Conservation (phyloP, 345 rosid genomes). For the Iberis pinnata region DNA sequence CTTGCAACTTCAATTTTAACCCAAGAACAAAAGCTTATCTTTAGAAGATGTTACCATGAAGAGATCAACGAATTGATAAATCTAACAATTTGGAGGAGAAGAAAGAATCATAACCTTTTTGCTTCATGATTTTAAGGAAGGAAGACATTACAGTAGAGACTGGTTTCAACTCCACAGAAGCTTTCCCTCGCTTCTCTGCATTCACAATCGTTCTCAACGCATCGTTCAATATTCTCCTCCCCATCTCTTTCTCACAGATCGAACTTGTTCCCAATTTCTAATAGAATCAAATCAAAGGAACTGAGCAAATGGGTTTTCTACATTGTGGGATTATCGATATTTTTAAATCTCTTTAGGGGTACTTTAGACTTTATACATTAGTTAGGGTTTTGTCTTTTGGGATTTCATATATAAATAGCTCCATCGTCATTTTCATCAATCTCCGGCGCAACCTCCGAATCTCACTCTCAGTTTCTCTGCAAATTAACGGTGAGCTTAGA, state of each 20-base stretch:
- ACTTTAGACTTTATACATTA: not conserved
- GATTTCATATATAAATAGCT: constrained; percentile 25
- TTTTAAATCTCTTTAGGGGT: not conserved
- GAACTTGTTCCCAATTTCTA: not conserved
- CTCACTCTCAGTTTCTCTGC: constrained; percentile 11
- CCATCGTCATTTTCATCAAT: not conserved
- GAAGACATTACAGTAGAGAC: constrained; percentile 82
- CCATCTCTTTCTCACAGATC: constrained; percentile 47
- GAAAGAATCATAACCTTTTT: constrained; percentile 44
- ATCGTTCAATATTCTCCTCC: constrained; percentile 78
- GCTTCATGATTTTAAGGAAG: constrained; percentile 76
- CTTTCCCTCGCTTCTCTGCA: constrained; percentile 76
- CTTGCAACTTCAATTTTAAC: not conserved
- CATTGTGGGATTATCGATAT: not conserved
- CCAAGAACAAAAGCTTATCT: constrained; percentile 1
- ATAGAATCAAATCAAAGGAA: not conserved
- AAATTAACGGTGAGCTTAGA: constrained; percentile 23
- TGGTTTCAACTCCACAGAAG: constrained; percentile 69
- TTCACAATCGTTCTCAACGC: constrained; percentile 85
- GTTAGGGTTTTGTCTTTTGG: constrained; percentile 21
- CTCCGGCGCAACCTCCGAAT: constrained; percentile 26
- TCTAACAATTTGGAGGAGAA: constrained; percentile 1
- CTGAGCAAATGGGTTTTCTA: not conserved
- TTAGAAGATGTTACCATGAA: not conserved
- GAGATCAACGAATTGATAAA: no score